phyloP scores from a whole-genome alignment of 331 rosid genomes.

The Dryas integrifolia region DNA sequence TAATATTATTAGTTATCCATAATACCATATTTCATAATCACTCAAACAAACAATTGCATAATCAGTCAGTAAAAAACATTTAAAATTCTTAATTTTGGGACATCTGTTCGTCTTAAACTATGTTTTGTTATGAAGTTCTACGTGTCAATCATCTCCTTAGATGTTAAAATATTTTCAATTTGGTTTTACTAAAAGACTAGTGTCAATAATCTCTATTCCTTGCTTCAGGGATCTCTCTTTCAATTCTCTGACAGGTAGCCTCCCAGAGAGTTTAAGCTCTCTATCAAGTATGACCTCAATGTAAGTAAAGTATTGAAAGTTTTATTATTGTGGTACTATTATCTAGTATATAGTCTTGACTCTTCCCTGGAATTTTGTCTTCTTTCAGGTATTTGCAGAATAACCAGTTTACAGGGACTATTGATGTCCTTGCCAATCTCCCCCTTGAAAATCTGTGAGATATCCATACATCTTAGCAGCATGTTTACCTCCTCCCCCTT shows the following conservation, averaged over 20 bases:
- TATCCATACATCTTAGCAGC: constrained; percentile 13
- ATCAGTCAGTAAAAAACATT: background rate
- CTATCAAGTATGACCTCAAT: constrained; percentile 62
- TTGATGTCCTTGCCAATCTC: constrained; percentile 74
- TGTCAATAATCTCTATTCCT: constrained; percentile 26
- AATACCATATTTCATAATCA: background rate
- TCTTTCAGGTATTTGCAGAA: constrained; percentile 71
- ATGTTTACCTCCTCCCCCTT: background rate
- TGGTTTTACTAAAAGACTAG: constrained; percentile 17
- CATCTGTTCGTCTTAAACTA: background rate
- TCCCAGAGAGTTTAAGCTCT: constrained; percentile 77
- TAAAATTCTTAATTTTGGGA: background rate
- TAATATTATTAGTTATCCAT: background rate
- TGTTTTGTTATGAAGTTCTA: background rate
- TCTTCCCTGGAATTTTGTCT: constrained; percentile 26
- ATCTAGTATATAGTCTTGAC: constrained; percentile 24
- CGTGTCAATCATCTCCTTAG: background rate
- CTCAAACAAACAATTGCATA: background rate
- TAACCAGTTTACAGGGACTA: constrained; percentile 83
- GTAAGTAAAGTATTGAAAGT: constrained; percentile 54
- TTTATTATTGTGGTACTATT: constrained; percentile 15
- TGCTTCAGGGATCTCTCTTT: constrained; percentile 84
- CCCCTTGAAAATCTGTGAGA: constrained; percentile 78
- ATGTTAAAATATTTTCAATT: background rate
- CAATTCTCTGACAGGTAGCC: constrained; percentile 68